Evolutionary conservation across 441 rosid species (phyloP).

Genomic region (Aquilaria agallochum): DNA sequence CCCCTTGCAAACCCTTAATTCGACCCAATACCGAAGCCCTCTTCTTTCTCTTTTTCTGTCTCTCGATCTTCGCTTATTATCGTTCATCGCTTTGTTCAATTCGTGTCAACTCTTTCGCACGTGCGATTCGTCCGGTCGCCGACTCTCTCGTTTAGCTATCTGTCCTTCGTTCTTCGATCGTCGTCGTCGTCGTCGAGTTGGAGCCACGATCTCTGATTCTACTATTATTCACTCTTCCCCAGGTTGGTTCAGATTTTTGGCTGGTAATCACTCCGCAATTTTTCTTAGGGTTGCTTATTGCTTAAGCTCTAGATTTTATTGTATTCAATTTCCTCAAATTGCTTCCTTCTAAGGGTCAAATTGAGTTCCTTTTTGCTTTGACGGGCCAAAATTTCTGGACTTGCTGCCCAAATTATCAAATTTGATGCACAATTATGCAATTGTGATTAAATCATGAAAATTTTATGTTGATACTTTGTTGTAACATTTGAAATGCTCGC

Average conservation of each 20-base stretch:
- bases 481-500: neutral
- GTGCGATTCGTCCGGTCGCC: conserved; percentile 12
- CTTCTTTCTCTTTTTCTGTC: neutral
- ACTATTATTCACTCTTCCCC: neutral
- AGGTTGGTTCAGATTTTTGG: conserved; percentile 8
- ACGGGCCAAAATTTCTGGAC: neutral
- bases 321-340: conserved; percentile 6
- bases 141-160: neutral
- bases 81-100: neutral
- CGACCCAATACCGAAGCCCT: neutral
- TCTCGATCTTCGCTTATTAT: conserved; percentile 6
- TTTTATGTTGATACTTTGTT: conserved; percentile 6
- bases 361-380: conserved; percentile 2
- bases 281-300: conserved; percentile 10
- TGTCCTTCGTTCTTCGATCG: conserved; percentile 8
- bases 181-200: conserved; percentile 5
- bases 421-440: neutral
- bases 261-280: neutral
- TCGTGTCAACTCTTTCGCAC: conserved; percentile 14
- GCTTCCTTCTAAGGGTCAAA: neutral
- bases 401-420: neutral
- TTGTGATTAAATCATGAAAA: conserved; percentile 6
- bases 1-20: conserved; percentile 11
- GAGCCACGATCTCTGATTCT: conserved; percentile 6
- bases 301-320: conserved; percentile 1